phyloP scores from a whole-genome alignment of 2,329 filamentous ascomycete genomes.

The Fusarium siculi region DNA sequence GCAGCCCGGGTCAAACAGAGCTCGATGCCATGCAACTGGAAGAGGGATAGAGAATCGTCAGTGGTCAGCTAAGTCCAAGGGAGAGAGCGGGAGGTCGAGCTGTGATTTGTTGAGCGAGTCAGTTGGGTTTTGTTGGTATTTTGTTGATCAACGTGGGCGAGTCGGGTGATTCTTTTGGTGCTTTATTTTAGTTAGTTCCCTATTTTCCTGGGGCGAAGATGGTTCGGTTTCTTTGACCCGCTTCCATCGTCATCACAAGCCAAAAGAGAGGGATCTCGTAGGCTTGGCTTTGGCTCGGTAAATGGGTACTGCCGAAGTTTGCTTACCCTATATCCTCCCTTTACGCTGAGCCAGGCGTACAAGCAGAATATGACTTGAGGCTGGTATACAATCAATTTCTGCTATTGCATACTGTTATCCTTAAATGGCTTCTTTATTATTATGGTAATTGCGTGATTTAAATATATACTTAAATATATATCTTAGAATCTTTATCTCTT shows the following conservation, averaged over 20 bases:
- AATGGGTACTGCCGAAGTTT: background rate
- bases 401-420: too few species aligned
- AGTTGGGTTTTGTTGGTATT: background rate
- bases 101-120: conserved; percentile 7
- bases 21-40: conserved; percentile 37
- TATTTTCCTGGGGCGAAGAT: conserved; percentile 24
- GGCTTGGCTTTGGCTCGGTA: background rate
- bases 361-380: too few species aligned
- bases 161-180: conserved; percentile 20
- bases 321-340: too few species aligned
- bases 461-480: too few species aligned
- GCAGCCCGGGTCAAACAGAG: conserved; percentile 38
- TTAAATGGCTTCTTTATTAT: too few species aligned
- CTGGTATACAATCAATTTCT: too few species aligned
- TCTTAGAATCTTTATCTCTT: too few species aligned
- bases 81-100: background rate
- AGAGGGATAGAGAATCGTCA: conserved; percentile 5
- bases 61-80: conserved; percentile 13
- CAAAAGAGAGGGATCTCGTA: conserved; percentile 1
- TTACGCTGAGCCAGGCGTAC: fast-evolving
- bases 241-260: conserved; percentile 38
- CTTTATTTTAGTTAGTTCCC: background rate
- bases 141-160: conserved; percentile 27
- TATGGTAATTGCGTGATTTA: too few species aligned
- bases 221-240: conserved; percentile 28